Percentiles rank a stretch among this genome's conserved stretches.
phyloP scores from a whole-genome alignment of 768 basidiomycete genomes.

The Mycena leptocephala region DNA sequence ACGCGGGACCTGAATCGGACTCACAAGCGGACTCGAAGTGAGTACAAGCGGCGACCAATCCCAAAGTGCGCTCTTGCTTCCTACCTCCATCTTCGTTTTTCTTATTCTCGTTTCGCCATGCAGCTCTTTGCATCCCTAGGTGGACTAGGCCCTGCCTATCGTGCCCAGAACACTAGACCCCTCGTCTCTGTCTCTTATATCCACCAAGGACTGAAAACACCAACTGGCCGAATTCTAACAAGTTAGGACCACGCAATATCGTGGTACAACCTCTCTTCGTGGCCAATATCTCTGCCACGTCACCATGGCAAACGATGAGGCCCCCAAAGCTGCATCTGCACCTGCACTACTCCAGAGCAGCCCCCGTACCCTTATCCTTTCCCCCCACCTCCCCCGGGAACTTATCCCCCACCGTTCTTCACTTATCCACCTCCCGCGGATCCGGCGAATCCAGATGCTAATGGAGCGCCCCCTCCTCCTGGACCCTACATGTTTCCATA shows the following conservation, averaged over 20 bases:
- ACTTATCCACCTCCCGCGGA: constrained; percentile 28
- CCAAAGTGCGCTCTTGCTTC: constrained; percentile 3
- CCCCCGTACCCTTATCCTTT: constrained; percentile 26
- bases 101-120: constrained; percentile 1
- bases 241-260: neutral
- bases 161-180: neutral
- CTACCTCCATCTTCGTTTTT: constrained; percentile 11
- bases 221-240: neutral
- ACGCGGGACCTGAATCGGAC: constrained; percentile 28
- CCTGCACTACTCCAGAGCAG: constrained; percentile 15
- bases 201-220: neutral
- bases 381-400: constrained; percentile 10
- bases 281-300: neutral
- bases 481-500: constrained; percentile 31
- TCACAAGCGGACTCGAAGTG: constrained; percentile 24
- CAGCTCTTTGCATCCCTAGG: neutral
- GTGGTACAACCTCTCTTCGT: neutral
- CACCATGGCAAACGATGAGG: constrained; percentile 17
- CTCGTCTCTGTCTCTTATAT: neutral
- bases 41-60: constrained; percentile 23
- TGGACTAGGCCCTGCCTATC: neutral
- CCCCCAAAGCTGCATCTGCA: constrained; percentile 8
- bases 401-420: constrained; percentile 30
- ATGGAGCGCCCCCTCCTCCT: constrained; percentile 7
- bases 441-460: constrained; percentile 18